phyloP scores from a whole-genome alignment of 208 protist genomes.

The Wallacemonas collosoma region DNA sequence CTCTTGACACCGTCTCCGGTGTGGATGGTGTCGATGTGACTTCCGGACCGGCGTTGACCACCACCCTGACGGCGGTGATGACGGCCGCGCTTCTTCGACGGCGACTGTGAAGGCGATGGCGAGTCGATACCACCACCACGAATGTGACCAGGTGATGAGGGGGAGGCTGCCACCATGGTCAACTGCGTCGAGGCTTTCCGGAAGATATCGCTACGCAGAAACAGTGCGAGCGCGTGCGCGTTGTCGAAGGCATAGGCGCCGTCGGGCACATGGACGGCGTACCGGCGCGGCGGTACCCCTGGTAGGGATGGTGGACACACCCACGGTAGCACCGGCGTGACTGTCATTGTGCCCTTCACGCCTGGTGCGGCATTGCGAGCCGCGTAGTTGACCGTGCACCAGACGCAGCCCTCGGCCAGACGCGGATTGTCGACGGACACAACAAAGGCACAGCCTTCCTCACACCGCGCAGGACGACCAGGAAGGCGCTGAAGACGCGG shows the following conservation, averaged over 20 bases:
- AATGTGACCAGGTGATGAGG: neutral
- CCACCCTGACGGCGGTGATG: neutral
- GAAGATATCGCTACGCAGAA: slow-evolving; percentile 60
- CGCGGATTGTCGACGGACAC: slow-evolving; percentile 75
- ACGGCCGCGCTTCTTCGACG: slow-evolving; percentile 13
- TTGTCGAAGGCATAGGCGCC: slow-evolving; percentile 48
- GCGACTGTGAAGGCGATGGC: neutral
- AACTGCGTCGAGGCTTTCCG: slow-evolving; percentile 47
- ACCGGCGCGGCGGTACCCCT: slow-evolving; percentile 54
- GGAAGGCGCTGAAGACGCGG: neutral
- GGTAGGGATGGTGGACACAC: slow-evolving; percentile 74
- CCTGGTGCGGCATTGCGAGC: slow-evolving; percentile 33
- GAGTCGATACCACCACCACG: neutral
- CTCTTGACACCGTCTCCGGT: no score
- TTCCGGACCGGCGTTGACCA: neutral
- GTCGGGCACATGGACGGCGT: slow-evolving; percentile 55
- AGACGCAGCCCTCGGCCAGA: slow-evolving; percentile 59
- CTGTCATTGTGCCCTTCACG: slow-evolving; percentile 23
- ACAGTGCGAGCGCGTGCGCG: slow-evolving; percentile 72
- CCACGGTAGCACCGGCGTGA: slow-evolving; percentile 60
- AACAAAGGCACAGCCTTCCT: slow-evolving; percentile 66
- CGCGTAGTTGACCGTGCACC: slow-evolving; percentile 64
- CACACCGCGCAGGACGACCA: slow-evolving; percentile 36
- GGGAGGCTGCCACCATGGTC: slow-evolving; percentile 1
- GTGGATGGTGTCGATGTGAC: no score